Evolutionary conservation across 1,284 basidiomycete species (phyloP).

Genomic region (Phylloporus gajari): DNA sequence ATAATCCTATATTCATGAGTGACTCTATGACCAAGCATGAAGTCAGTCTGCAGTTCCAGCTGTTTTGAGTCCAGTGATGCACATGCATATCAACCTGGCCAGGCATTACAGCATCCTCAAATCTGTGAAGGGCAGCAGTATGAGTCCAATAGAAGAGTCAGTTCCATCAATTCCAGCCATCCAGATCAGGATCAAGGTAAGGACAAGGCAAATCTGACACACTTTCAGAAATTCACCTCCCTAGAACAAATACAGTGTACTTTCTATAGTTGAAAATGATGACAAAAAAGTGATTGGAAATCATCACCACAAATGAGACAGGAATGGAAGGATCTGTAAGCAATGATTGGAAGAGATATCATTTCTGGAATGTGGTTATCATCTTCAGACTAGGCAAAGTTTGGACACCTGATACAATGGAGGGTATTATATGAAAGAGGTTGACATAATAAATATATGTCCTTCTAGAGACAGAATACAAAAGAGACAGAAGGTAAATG

Average conservation of each 20-base stretch:
- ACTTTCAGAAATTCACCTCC: constrained; percentile 8
- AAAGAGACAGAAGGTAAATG: constrained; percentile 3
- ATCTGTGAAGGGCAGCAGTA: background rate
- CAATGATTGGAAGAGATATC: background rate
- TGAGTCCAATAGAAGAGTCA: constrained; percentile 4
- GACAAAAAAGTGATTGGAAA: background rate
- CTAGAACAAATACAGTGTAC: background rate
- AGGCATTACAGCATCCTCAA: background rate
- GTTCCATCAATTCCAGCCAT: constrained; percentile 6
- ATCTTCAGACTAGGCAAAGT: background rate
- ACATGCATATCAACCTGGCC: constrained; percentile 1
- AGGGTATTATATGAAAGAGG: background rate
- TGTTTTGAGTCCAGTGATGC: constrained; percentile 7
- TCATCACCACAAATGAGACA: background rate
- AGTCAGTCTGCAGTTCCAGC: constrained; percentile 3
- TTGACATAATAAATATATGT: background rate
- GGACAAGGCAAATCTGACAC: background rate
- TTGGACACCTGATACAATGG: background rate
- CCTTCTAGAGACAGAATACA: background rate
- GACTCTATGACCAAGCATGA: background rate
- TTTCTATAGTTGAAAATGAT: constrained; percentile 3
- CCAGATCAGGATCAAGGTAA: background rate
- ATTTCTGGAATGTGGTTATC: background rate
- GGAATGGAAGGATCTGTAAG: background rate
- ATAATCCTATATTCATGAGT: background rate